phyloP scores from a whole-genome alignment of 2,329 filamentous ascomycete genomes.

The Alternaria arbusti region DNA sequence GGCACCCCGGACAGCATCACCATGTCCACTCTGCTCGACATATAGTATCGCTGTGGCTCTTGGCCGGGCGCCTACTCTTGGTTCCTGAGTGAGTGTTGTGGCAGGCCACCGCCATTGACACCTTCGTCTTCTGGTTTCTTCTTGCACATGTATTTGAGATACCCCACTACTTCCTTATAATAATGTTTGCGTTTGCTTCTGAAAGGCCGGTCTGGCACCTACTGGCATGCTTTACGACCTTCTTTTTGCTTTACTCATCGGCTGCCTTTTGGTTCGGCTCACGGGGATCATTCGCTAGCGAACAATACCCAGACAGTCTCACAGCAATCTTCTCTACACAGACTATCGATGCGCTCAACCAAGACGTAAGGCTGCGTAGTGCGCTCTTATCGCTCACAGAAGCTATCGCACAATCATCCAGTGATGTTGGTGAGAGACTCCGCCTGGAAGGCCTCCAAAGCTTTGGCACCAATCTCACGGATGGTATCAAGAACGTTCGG shows the following conservation, averaged over 20 bases:
- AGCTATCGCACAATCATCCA: slow-evolving; percentile 27
- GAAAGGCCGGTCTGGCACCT: slow-evolving; percentile 35
- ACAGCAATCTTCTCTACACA: slow-evolving; percentile 23
- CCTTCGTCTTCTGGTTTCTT: neutral
- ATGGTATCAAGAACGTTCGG: slow-evolving; percentile 20
- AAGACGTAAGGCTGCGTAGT: slow-evolving; percentile 28
- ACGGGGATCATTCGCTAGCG: neutral
- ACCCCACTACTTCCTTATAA: slow-evolving; percentile 19
- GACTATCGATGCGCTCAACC: slow-evolving; percentile 33
- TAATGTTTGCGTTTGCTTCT: slow-evolving; percentile 36
- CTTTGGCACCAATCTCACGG: slow-evolving; percentile 25
- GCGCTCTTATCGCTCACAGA: slow-evolving; percentile 31
- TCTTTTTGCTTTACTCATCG: slow-evolving; percentile 25
- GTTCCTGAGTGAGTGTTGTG: slow-evolving; percentile 8
- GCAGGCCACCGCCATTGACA: slow-evolving; percentile 12
- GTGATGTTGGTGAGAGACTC: slow-evolving; percentile 22
- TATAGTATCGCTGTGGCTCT: slow-evolving; percentile 14
- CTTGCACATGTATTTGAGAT: slow-evolving; percentile 11
- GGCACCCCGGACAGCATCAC: slow-evolving; percentile 1
- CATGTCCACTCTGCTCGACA: slow-evolving; percentile 5
- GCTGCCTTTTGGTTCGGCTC: slow-evolving; percentile 23
- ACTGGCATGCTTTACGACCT: slow-evolving; percentile 15
- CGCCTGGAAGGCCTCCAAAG: slow-evolving; percentile 14
- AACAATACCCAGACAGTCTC: slow-evolving; percentile 8
- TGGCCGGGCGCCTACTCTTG: slow-evolving; percentile 1